Base-by-base conservation (phyloP, 169 alveolate genomes). In the Fabrea salina region DNA sequence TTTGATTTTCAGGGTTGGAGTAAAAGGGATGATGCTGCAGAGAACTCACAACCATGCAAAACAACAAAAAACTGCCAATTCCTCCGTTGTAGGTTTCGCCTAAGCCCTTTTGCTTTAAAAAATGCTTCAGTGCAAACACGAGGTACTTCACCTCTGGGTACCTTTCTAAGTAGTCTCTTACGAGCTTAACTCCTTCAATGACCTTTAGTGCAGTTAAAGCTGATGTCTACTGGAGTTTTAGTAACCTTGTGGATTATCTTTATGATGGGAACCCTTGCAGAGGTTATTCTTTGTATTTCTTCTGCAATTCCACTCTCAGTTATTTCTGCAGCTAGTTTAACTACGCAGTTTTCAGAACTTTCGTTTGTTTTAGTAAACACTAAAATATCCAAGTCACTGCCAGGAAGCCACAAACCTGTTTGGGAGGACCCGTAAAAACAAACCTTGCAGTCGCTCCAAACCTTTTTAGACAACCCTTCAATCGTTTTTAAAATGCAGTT, bases 161-260 rank as follows among this genome's bases (percentile, higher is more conserved):
- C n/a, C 30, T 40, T 19, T 19, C 35, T 0, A 87, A 78, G 51
- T 79, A 85, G n/a, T 82, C 79, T 75, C 86, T 84, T n/a, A 90
- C 92, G n/a, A 90, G 33, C n/a, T 82, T 83, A 8, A 90, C 93
- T 44, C 95, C 88, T 77, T 90, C 80, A 16, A 90, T 25, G 27
- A n/a, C 95, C 95, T 68, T 83, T 79, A 54, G 85, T 91, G 37
- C 74, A 67, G 49, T 80, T 86, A 59, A 90, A 84, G 67, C 86
- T 90, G 4, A 90, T 85, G 40, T 84, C 77, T 1, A 68, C 35
- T 19, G 19, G 41, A 19, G 25, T 13, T 1, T 43, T 43, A 8
- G 57, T 68, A 11, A 16, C n/a, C 27, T 30, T 43, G 25, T 43
- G 43, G 13, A 8, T n/a, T 2, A 68, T 41, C 44, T 68, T 68